Evolutionary conservation across 2,329 filamentous ascomycete genomes (phyloP), one percentile per base, ranked within the genome.

Genomic region (Amesomyces nigricolor): DNA sequence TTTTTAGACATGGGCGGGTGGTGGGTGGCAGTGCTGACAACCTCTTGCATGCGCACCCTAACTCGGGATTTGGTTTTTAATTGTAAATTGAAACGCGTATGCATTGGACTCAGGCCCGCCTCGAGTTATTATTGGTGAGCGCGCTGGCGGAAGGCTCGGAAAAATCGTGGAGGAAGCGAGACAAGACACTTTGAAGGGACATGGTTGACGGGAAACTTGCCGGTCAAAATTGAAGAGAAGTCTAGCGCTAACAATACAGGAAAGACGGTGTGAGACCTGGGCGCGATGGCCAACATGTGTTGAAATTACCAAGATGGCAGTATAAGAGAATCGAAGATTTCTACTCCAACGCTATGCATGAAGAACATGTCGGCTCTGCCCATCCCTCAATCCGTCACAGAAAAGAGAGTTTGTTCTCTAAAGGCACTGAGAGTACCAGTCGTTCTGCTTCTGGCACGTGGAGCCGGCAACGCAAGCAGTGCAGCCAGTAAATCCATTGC

Each of bases 381-480:
- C 14, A 40, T 40, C 14, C 38, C 38, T n/a, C 38, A 10, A 17
- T 9, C 16, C 44, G 7, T n/a, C 46, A 7, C 3, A 11, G 11
- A 29, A 13, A 26, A 38, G 32, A 42, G 9, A 13, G 32, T 35
- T 10, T 35, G 22, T 35, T 16, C 8, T 38, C 58, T 44, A 70
- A 30, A 67, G 47, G 58, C 70, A 72, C 58, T 72, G 70, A 6
- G 63, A 69, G 50, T 72, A 71, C 44, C 65, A 72, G 5, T 66
- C 61, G 45, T 71, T 71, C 10, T 56, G 46, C n/a, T 53, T 51
- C 30, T 63, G 60, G 60, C 72, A 73, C 6, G 68, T 68, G 17
- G 58, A 65, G 5, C 68, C 70, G 4, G 65, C 56, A 5, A 63
- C 65, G 57, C 72, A 74, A 6, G 55, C 59, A 0, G 65, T 68